Evolutionary conservation across 805 yeast genomes (phyloP).

Genomic region (Ogataea wickerhamii): DNA sequence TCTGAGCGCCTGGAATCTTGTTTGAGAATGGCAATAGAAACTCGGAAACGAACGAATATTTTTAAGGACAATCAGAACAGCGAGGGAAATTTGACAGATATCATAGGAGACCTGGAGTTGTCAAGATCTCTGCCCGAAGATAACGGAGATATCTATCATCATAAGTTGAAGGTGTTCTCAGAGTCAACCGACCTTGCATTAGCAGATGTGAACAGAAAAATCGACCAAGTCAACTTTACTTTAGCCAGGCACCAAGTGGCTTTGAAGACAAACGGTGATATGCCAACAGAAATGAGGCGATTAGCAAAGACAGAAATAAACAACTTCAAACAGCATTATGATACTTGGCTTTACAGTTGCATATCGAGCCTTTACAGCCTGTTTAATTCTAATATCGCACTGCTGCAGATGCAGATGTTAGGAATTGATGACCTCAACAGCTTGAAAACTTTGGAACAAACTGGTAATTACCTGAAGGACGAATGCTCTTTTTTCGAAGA

Average conservation of each 20-base stretch:
- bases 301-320: conserved; percentile 11
- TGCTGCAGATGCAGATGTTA: conserved; percentile 24
- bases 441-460: conserved; percentile 21
- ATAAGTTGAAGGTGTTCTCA: conserved; percentile 13
- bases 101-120: conserved; percentile 12
- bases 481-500: conserved; percentile 19
- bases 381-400: conserved; percentile 24
- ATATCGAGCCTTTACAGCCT: conserved; percentile 28
- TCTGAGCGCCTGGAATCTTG: conserved; percentile 16
- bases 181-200: conserved; percentile 22
- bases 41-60: conserved; percentile 10
- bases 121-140: conserved; percentile 2
- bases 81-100: conserved; percentile 7
- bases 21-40: conserved; percentile 15
- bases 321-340: conserved; percentile 13
- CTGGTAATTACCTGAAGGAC: conserved; percentile 20
- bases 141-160: neutral
- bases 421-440: conserved; percentile 24
- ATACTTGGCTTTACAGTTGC: conserved; percentile 28
- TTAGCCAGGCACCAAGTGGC: conserved; percentile 8
- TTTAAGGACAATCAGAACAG: neutral
- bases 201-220: conserved; percentile 17
- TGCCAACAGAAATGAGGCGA: conserved; percentile 9
- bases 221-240: conserved; percentile 12
- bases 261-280: conserved; percentile 8